Percentiles rank a stretch among this genome's conserved stretches.
Evolutionary conservation across 139 green algal species (phyloP).

Genomic region (Picochlorum sp.): DNA sequence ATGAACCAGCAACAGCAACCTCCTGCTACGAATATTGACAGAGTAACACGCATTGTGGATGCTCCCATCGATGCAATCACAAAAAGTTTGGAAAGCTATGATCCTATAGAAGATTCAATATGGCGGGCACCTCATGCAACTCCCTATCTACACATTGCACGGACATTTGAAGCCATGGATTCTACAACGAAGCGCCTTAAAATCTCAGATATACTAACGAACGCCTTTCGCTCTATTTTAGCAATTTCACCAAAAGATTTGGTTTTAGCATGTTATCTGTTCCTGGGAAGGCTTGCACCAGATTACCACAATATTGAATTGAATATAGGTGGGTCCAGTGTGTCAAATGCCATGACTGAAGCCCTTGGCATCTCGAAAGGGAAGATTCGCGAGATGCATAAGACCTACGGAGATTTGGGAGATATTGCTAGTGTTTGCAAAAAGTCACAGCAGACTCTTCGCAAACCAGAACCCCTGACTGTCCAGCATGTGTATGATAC

Average conservation of each 20-base stretch:
- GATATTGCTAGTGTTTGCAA: conserved; percentile 69
- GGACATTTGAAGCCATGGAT: conserved; percentile 52
- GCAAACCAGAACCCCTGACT: conserved; percentile 50
- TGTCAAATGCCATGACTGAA: conserved; percentile 46
- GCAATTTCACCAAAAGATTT: conserved; percentile 48
- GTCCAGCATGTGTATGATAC: conserved; percentile 48
- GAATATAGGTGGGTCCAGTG: conserved; percentile 46
- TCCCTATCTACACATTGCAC: conserved; percentile 75
- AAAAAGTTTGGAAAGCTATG: conserved; percentile 23
- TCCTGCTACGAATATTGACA: no score
- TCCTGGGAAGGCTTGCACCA: conserved; percentile 56
- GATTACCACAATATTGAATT: conserved; percentile 50
- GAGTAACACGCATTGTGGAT: no score
- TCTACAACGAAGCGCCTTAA: conserved; percentile 58
- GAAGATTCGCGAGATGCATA: conserved; percentile 64
- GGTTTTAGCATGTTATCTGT: conserved; percentile 54
- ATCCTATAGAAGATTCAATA: conserved; percentile 39
- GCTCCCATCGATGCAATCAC: conserved; percentile 11
- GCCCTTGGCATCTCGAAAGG: conserved; percentile 41
- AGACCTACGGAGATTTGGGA: conserved; percentile 62
- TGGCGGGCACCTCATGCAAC: conserved; percentile 37
- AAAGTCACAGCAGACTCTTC: conserved; percentile 53
- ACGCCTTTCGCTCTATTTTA: conserved; percentile 43
- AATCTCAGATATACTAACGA: conserved; percentile 43
- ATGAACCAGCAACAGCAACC: no score